Evolutionary conservation across 2,329 filamentous ascomycete species (phyloP), one percentile per base, ranked within the genome.

Genomic region (Fusarium cyanostomum): DNA sequence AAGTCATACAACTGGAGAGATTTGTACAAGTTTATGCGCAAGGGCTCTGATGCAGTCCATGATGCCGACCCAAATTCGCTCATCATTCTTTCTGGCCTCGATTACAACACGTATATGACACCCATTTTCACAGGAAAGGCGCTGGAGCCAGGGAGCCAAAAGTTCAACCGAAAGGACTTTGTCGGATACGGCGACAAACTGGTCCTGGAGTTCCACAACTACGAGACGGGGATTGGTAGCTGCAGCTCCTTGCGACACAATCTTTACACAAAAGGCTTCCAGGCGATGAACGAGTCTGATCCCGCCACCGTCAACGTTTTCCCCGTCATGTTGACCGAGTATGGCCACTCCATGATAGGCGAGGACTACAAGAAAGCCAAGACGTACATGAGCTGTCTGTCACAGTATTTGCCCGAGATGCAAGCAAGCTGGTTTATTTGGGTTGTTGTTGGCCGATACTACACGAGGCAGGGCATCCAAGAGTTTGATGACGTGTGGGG

Each of bases 191-290:
- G 74, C 2, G 73, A 85, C 67, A 87, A 87, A 74, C 76, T 87
- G 0, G 84, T 86, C 8, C 78, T 87, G 3, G 86, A 88, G 71
- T 76, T 88, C 9, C 86, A 88, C 78, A 87, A 86, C 74, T 88
- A 88, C 72, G 77, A 85, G 58, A 85, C 79, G 63, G 68, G 72
- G n/a, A 79, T 80, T 4, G 77, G 72, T 0, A 80, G 76, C 66
- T 88, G 86, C 71, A 69, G 71, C 8, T 74, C 74, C 8, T 77
- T 87, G 11, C 73, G 78, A 59, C 71, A 74, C 45, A 80, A 80
- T 15, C 73, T 87, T 7, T 79, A 81, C 71, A 77, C 75, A 49
- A 78, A 80, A 56, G 86, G 85, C 0, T 88, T 86, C 75, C 76
- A 81, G 61, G 83, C 83, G 0, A 77, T 84, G 73, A 77, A 80